Conservation (phyloP, 176 grass and related monocot species). For the Elaeis guineensis region DNA sequence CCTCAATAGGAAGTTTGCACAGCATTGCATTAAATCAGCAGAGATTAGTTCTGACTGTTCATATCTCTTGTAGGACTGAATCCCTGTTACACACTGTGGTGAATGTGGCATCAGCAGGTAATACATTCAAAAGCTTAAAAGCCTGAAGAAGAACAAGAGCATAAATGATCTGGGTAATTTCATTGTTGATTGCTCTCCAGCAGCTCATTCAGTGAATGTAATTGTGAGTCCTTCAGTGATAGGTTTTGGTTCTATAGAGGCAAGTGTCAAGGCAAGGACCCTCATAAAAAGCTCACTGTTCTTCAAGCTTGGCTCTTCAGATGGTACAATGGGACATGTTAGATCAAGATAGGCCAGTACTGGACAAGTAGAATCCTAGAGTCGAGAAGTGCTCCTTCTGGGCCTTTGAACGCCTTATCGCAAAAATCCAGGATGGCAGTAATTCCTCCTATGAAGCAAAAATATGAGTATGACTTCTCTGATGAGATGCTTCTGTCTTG, state of each 20-base stretch:
- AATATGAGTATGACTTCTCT: not conserved
- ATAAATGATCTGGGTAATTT: constrained; percentile 53
- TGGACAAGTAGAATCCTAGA: constrained; percentile 13
- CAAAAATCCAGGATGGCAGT: not conserved
- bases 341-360: constrained; percentile 25
- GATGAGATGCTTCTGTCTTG: constrained; percentile 24
- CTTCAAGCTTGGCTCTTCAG: constrained; percentile 12
- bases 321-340: constrained; percentile 25
- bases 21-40: not conserved
- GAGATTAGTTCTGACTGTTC: constrained; percentile 8
- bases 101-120: constrained; percentile 47
- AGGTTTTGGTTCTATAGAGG: constrained; percentile 56
- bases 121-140: constrained; percentile 52
- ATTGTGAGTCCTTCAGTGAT: constrained; percentile 35
- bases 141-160: constrained; percentile 43
- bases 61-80: not conserved
- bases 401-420: constrained; percentile 26
- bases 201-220: not conserved
- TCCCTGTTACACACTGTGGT: constrained; percentile 14
- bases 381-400: constrained; percentile 28
- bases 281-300: constrained; percentile 24
- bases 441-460: not conserved
- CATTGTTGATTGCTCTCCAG: constrained; percentile 19
- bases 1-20: constrained; percentile 7
- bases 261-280: constrained; percentile 41